Base-by-base conservation (phyloP, 75 land plant species). In the Pinus tabuliformis region DNA sequence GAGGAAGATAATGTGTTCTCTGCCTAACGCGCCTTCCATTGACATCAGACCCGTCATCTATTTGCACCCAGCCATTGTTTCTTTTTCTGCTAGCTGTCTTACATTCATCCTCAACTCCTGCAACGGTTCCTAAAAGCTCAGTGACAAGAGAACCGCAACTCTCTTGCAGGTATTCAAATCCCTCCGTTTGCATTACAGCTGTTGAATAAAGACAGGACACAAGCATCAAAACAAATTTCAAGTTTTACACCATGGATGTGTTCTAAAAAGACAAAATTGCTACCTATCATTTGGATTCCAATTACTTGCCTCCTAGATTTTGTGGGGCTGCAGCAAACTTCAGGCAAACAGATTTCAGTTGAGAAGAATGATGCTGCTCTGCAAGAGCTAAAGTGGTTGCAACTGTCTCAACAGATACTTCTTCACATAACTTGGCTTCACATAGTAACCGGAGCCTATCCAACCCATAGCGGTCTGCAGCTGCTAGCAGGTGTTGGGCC, bases 141-240 rank as follows among this genome's bases (percentile, higher is more conserved):
- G 97, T 86, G 73, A 90, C 64, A 17, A 92, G 78, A 20, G 86
- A 75, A 9, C 93, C 95, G 74, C 95, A 92, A 62, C 92, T 94
- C 54, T 84, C 79, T 65, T 87, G 86, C 77, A 95, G 76, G 86
- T 93, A 91, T 54, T 95, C 91, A 76, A 87, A 95, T 20, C 98
- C 98, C 8, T 95, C 96, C 1, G 95, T 93, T 45, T 92, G 91
- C 95, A 89, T 89, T 28, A 89, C 91, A 58, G 87, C 91, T 89
- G 81, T 58, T 81, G 52, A 17, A 37, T 33, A n/a, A 73, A 71
- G 70, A 49, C 20, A 52, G 26, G n/a, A 16, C n/a, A 74, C 33
- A 58, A 58, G 12, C 62, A 28, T 74, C 39, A 28, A 45, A 17
- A 37, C 24, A 62, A 62, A 8, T n/a, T 62, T 24, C 21, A 62